These are phyloP conservation scores for Colletotrichum liaoningense DNA, from an alignment of 2,329 filamentous ascomycete genomes.

Conservation along the genomic window DNA sequence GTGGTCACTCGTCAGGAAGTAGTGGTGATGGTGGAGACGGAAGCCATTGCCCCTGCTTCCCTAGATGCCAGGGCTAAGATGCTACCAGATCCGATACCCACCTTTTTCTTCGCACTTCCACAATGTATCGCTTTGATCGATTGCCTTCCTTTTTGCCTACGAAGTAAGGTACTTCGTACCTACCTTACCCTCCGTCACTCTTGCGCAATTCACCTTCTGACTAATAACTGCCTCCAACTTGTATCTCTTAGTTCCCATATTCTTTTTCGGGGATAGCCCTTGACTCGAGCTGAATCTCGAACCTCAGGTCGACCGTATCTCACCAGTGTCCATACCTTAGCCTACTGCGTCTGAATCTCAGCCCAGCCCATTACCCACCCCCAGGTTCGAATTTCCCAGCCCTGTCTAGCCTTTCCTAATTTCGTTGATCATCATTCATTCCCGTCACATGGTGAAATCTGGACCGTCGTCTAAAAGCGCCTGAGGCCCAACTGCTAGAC, in stretches of 20 bases:
- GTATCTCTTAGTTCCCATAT: no score
- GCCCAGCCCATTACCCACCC: neutral
- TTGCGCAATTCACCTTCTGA: neutral
- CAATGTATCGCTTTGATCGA: conserved; percentile 13
- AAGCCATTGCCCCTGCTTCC: neutral
- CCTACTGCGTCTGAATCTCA: no score
- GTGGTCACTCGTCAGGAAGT: neutral
- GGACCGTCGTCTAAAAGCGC: neutral
- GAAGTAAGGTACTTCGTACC: conserved; percentile 7
- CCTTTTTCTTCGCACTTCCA: neutral
- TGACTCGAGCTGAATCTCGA: neutral
- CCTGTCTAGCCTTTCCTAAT: neutral
- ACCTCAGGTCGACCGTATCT: neutral
- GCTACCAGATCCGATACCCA: conserved; percentile 4
- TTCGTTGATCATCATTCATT: neutral
- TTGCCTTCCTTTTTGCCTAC: conserved; percentile 15
- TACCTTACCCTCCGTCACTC: conserved; percentile 1
- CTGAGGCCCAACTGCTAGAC: conserved; percentile 3
- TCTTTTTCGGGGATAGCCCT: neutral
- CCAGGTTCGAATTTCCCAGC: neutral
- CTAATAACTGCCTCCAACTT: neutral
- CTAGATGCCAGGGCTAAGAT: neutral
- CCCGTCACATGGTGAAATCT: neutral
- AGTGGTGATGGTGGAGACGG: neutral
- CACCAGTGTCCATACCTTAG: neutral